These are phyloP conservation scores for Fusarium nelsonii DNA, from an alignment of 2,329 filamentous ascomycete species.

Conservation along the genomic window DNA sequence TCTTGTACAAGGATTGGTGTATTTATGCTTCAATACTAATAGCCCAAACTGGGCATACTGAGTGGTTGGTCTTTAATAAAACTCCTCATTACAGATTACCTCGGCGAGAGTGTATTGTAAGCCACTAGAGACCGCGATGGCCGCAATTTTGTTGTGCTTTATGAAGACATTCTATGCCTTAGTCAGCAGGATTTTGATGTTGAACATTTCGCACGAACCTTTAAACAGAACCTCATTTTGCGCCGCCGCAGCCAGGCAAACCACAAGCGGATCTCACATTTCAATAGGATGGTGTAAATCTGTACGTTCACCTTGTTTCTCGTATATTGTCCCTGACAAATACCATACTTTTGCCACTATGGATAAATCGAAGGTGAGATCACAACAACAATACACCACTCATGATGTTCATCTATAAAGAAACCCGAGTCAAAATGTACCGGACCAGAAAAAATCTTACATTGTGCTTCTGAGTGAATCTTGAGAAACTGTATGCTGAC, in stretches of 20 bases:
- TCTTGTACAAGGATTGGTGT: background rate
- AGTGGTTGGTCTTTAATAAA: background rate
- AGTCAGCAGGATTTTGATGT: constrained; percentile 42
- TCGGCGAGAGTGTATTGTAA: background rate
- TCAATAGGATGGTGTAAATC: background rate
- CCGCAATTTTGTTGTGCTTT: background rate
- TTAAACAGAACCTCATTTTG: constrained; percentile 6
- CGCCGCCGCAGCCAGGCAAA: background rate
- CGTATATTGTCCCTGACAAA: background rate
- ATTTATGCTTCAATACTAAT: constrained; percentile 12
- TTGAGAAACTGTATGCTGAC: background rate
- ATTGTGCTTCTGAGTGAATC: background rate
- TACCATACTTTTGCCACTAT: constrained; percentile 18
- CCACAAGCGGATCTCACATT: background rate
- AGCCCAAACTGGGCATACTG: background rate
- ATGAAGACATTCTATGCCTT: constrained; percentile 24
- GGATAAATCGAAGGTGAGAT: constrained; percentile 48
- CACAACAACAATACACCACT: background rate
- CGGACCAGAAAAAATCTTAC: background rate
- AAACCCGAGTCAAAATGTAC: too few relatives aligned
- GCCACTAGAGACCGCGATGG: background rate
- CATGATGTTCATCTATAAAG: background rate
- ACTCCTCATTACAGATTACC: background rate
- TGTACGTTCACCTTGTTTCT: background rate
- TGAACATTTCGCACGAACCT: constrained; percentile 33